These are phyloP conservation scores for Protomyces lactucae-debilis DNA, from an alignment of 1,139 yeast species.

Conservation along the genomic window DNA sequence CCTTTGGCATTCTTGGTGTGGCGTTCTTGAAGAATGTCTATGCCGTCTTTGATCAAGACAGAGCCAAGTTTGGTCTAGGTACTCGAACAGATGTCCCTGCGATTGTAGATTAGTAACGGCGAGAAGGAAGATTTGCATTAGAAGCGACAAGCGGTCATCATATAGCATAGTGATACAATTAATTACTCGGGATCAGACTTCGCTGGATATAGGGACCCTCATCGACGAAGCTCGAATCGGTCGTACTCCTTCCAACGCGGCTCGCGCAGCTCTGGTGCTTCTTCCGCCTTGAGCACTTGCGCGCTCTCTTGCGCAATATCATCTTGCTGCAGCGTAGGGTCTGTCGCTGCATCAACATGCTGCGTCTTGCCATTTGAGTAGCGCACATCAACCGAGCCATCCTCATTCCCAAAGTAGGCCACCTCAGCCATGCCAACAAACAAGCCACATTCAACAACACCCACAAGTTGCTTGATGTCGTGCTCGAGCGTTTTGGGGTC, in stretches of 20 bases:
- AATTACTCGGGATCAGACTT: too few relatives aligned
- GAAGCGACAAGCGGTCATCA: too few relatives aligned
- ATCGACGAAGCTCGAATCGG: conserved; percentile 21
- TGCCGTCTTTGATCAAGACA: conserved; percentile 54
- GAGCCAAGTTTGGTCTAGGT: conserved; percentile 5
- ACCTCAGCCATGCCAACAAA: conserved; percentile 69
- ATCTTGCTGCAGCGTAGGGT: background rate
- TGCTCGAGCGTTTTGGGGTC: conserved; percentile 47
- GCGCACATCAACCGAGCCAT: conserved; percentile 53
- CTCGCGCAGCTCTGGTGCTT: conserved; percentile 16
- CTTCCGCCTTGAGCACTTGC: background rate
- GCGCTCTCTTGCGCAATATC: background rate
- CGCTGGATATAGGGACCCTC: background rate
- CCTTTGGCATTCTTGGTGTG: conserved; percentile 54
- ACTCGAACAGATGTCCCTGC: conserved; percentile 25
- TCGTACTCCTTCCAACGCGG: conserved; percentile 23
- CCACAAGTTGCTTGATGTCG: conserved; percentile 69
- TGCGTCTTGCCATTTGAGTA: conserved; percentile 14
- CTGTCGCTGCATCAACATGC: conserved; percentile 4
- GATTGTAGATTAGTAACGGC: background rate
- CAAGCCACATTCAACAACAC: conserved; percentile 95
- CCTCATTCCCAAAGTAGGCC: conserved; percentile 82
- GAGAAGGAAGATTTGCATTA: too few relatives aligned
- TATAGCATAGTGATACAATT: too few relatives aligned
- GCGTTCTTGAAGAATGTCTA: conserved; percentile 65